phyloP scores from a whole-genome alignment of 179 eudicot species.

The Actinidia polygama region DNA sequence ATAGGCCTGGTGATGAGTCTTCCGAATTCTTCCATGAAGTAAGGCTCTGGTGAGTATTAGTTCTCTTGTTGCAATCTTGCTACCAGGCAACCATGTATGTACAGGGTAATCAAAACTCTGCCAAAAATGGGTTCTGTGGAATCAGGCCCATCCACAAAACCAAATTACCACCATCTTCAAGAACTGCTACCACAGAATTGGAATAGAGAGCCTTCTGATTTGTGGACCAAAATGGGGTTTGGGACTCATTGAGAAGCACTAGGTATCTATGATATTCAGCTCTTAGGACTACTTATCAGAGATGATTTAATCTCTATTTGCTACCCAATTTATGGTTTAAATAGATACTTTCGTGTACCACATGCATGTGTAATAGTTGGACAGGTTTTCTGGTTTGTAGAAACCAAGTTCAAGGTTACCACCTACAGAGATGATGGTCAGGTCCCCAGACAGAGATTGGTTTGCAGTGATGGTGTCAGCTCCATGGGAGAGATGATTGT shows the following conservation, averaged over 20 bases:
- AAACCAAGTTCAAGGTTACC: conserved; percentile 55
- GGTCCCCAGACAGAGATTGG: conserved; percentile 45
- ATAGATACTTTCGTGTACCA: conserved; percentile 57
- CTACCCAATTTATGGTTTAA: conserved; percentile 67
- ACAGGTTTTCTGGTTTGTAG: conserved; percentile 48
- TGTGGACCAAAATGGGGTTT: conserved; percentile 54
- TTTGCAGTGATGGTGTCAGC: conserved; percentile 26
- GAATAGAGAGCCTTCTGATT: conserved; percentile 24
- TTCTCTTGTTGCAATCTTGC: conserved; percentile 49
- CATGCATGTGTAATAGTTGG: conserved; percentile 56
- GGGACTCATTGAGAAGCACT: conserved; percentile 44
- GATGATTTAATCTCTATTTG: conserved; percentile 56
- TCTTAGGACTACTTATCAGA: conserved; percentile 32
- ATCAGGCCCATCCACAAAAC: conserved; percentile 37
- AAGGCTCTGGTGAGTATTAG: conserved; percentile 24
- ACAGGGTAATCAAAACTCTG: conserved; percentile 62
- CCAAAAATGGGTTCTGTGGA: conserved; percentile 41
- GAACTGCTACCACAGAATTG: conserved; percentile 37
- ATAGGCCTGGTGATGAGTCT: conserved; percentile 49
- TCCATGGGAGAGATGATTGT: conserved; percentile 18
- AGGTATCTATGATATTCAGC: conserved; percentile 47
- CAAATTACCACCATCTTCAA: conserved; percentile 58
- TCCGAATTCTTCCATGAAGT: conserved; percentile 50
- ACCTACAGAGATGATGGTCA: conserved; percentile 42
- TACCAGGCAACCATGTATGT: conserved; percentile 67